Percentiles rank a stretch among this genome's conserved stretches.
phyloP scores from a whole-genome alignment of 2,329 filamentous ascomycete species.

The Calonectria pseudoturangicola region DNA sequence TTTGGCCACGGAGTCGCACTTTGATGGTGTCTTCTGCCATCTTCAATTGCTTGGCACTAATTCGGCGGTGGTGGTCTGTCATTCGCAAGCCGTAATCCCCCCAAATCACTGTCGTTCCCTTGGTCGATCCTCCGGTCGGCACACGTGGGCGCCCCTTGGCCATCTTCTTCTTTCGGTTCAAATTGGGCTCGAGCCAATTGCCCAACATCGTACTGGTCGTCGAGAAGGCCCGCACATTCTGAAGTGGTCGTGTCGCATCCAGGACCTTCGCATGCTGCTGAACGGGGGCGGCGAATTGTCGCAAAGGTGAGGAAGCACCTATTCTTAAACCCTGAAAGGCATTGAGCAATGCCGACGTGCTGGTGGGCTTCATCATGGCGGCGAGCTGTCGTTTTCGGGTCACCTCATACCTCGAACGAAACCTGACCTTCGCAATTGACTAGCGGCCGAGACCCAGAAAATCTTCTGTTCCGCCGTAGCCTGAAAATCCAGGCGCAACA shows the following conservation, averaged over 20 bases:
- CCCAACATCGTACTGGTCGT: conserved; percentile 76
- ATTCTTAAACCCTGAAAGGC: conserved; percentile 72
- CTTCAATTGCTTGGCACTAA: conserved; percentile 90
- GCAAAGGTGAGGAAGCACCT: conserved; percentile 62
- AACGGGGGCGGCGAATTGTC: conserved; percentile 60
- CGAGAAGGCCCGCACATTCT: conserved; percentile 81
- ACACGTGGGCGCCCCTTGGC: conserved; percentile 93
- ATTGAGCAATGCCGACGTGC: conserved; percentile 67
- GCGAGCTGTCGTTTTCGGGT: conserved; percentile 49
- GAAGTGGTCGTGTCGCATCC: conserved; percentile 60
- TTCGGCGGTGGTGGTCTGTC: conserved; percentile 92
- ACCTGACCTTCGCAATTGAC: conserved; percentile 43
- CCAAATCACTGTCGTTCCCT: conserved; percentile 97
- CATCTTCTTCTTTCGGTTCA: conserved; percentile 87
- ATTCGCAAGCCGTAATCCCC: conserved; percentile 97
- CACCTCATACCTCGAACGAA: conserved; percentile 51
- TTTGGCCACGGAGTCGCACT: conserved; percentile 89
- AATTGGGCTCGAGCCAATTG: conserved; percentile 89
- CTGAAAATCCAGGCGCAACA: conserved; percentile 48
- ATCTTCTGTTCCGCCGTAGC: conserved; percentile 53
- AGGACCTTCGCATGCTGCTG: conserved; percentile 55
- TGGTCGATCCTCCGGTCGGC: conserved; percentile 90
- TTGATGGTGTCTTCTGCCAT: conserved; percentile 96
- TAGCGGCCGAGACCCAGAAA: conserved; percentile 53
- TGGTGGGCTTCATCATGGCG: conserved; percentile 67